Evolutionary conservation across 2,329 filamentous ascomycete genomes (phyloP), one percentile per base, ranked within the genome.

Genomic region (Fulvia fulva): DNA sequence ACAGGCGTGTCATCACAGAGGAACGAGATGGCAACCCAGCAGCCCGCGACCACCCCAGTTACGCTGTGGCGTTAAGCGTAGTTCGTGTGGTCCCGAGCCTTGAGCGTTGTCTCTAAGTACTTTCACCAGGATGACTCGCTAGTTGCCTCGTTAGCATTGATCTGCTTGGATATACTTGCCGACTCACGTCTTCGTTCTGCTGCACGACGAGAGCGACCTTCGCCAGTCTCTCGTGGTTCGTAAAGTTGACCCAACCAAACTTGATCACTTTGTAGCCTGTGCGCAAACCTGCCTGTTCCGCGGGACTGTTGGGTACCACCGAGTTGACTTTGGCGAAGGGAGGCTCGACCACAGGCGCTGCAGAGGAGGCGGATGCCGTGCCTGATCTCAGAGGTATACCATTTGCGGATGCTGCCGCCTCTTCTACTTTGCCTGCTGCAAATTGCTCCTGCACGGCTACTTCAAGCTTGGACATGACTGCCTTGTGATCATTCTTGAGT

Each of bases 401-500:
- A 32, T 32, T 43, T 22, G 25, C 26, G 46, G 50, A 49, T 19
- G 41, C 43, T 16, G 49, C 53, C 30, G 49, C 53, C 30, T 64
- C 65, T 11, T 55, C 49, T n/a, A 59, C 44, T 55, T 71, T 71
- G 28, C 65, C 67, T 2, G 63, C 58, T 14, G 91, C 91, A 73
- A 97, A 96, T 71, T 94, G 89, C 65, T 89, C 87, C 71, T 97
- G 91, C n/a, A 99, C 82, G 49, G 87, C 86, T 69, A 87, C 87
- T 74, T 97, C 94, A 66, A 97, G 87, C 58, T 82, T 80, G 58
- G 77, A 77, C 91, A 97, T 97, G 45, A 97, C 77, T 41, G 87
- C 85, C 72, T 95, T 97, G 78, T 96, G 93, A 75, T 99, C 94
- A 71, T 97, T 97, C 64, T 89, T 87, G 41, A 97, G 81, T 65